Base-by-base conservation (phyloP, 331 rosid genomes). In the Quercus phellos region DNA sequence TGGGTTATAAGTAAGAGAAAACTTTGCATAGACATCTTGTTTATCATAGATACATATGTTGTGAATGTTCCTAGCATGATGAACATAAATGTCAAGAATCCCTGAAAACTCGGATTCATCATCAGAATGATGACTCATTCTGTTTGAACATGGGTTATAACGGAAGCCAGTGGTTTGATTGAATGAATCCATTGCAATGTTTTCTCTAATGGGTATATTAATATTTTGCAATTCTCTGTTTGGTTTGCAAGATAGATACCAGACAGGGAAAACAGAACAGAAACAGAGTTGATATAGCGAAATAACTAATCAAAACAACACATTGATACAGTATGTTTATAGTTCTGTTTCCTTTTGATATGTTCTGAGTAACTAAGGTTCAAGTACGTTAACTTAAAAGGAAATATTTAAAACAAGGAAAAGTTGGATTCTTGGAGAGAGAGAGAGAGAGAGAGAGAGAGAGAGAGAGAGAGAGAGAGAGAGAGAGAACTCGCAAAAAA, bases 41-140 rank as follows among this genome's bases (percentile, higher is more conserved):
- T 94, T 85, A n/a, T 94, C 96, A 71, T 94, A 94, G 82, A 94
- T 94, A 78, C 98, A 94, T 77, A 91, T 90, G 86, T 90, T 94
- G 77, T 92, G 98, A 80, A 94, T 92, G 78, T 92, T 90, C 79
- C 90, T 86, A 78, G 98, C 98, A 85, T 94, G 89, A 76, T 90
- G 98, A 73, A 91, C 97, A 87, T 68, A 90, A 72, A 94, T 84
- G 51, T 94, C 98, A 55, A 94, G 96, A 77, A 85, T 78, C 79
- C 94, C 90, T 0, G 89, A 82, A 67, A 92, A 92, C 29, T 88
- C 89, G 0, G 72, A 78, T 68, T 76, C 83, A 6, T 27, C 83
- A n/a, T 79, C 89, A 4, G 10, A 77, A 70, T 71, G 84, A 43
- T 54, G 71, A 34, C 51, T 76, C 60, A 73, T 72, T 18, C 80